phyloP scores from a whole-genome alignment of 371 early-diverging fungal species.

The Polyrhizophydium stewartii region DNA sequence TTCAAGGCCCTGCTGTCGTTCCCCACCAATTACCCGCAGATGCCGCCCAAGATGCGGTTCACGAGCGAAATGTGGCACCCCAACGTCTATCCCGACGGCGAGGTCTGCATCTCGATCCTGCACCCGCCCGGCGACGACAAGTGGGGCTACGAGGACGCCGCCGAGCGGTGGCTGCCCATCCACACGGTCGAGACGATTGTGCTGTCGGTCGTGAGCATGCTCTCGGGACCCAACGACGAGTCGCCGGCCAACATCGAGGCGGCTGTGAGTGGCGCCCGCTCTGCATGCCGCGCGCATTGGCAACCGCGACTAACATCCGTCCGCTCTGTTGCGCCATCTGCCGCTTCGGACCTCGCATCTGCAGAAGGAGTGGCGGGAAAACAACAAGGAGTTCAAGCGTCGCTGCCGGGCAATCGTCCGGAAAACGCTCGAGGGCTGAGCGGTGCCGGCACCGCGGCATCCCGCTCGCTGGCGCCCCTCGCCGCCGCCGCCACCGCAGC shows the following conservation, averaged over 20 bases:
- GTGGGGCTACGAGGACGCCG: slow-evolving; percentile 87
- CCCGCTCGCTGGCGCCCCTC: too few relatives aligned
- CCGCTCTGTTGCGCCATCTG: too few relatives aligned
- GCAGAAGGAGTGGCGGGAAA: slow-evolving; percentile 71
- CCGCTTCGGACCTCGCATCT: not conserved
- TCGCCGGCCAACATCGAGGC: slow-evolving; percentile 92
- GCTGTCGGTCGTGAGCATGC: slow-evolving; percentile 80
- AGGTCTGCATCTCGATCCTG: slow-evolving; percentile 90
- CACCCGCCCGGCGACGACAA: slow-evolving; percentile 69
- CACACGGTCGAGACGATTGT: slow-evolving; percentile 93
- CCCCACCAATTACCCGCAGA: slow-evolving; percentile 70
- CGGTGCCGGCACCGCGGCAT: too few relatives aligned
- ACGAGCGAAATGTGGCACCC: slow-evolving; percentile 77
- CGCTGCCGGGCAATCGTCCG: slow-evolving; percentile 66
- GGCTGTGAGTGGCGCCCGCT: slow-evolving; percentile 51
- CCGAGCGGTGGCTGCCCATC: slow-evolving; percentile 92
- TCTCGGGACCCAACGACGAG: slow-evolving; percentile 90
- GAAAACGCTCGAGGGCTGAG: slow-evolving; percentile 20
- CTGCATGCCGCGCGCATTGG: too few relatives aligned
- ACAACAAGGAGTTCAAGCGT: slow-evolving; percentile 55
- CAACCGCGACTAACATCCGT: too few relatives aligned
- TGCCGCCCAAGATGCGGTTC: slow-evolving; percentile 85
- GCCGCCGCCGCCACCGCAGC: too few relatives aligned
- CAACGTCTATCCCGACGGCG: slow-evolving; percentile 79
- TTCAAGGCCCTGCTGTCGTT: slow-evolving; percentile 83